Conservation (phyloP, 2,329 filamentous ascomycete genomes). For the Fusarium goolgardi region DNA sequence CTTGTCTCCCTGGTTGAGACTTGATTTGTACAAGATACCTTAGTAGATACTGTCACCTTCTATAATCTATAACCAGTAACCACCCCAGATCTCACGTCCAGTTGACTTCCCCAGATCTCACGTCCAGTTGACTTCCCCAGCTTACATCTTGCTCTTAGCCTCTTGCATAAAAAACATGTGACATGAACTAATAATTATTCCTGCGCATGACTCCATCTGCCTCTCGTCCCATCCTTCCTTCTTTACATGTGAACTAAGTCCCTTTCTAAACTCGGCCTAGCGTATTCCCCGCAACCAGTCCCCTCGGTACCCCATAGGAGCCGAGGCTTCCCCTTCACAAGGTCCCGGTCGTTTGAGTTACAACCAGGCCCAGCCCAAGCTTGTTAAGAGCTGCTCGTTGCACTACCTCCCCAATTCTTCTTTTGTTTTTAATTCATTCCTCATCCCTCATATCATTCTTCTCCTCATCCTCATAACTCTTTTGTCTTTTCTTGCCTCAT, state of each 20-base stretch:
- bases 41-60: background rate
- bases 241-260: slow-evolving; percentile 48
- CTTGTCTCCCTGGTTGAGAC: background rate
- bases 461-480: background rate
- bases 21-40: background rate
- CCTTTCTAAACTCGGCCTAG: slow-evolving; percentile 43
- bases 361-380: slow-evolving; percentile 42
- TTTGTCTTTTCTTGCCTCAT: slow-evolving; percentile 17
- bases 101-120: background rate
- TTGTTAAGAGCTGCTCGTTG: slow-evolving; percentile 46
- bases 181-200: slow-evolving; percentile 23
- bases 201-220: slow-evolving; percentile 48
- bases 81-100: slow-evolving; percentile 19
- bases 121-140: background rate
- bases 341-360: slow-evolving; percentile 30
- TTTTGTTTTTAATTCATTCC: slow-evolving; percentile 11
- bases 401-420: slow-evolving; percentile 25
- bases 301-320: slow-evolving; percentile 50
- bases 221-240: slow-evolving; percentile 1
- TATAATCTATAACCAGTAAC: slow-evolving; percentile 7
- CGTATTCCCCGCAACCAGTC: slow-evolving; percentile 41
- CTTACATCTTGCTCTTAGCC: background rate
- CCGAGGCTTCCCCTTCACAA: slow-evolving; percentile 48
- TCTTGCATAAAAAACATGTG: slow-evolving; percentile 27
- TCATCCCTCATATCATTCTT: slow-evolving; percentile 3